phyloP scores from a whole-genome alignment of 2,329 filamentous ascomycete genomes.

The Clarireedia monteithiana region DNA sequence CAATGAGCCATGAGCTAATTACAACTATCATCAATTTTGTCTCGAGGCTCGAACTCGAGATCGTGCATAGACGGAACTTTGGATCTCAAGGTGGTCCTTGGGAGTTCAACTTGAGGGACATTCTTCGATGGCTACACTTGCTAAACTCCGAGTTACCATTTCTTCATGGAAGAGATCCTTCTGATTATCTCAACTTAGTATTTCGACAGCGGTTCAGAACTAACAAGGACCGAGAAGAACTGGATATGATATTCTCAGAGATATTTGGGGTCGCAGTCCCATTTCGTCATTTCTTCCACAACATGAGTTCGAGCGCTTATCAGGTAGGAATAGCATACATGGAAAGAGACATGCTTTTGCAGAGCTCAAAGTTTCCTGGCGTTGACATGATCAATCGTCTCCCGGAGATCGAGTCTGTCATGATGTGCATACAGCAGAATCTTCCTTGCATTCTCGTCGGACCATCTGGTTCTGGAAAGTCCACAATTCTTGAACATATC shows the following conservation, averaged over 20 bases:
- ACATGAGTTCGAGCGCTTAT: slow-evolving; percentile 54
- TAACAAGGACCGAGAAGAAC: slow-evolving; percentile 54
- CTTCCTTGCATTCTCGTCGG: slow-evolving; percentile 89
- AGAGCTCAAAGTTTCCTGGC: slow-evolving; percentile 43
- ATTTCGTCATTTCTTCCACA: slow-evolving; percentile 61
- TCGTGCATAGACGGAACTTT: slow-evolving; percentile 52
- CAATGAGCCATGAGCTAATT: slow-evolving; percentile 50
- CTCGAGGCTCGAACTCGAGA: slow-evolving; percentile 66
- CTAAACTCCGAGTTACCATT: slow-evolving; percentile 53
- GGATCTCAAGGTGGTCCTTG: slow-evolving; percentile 68
- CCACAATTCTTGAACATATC: slow-evolving; percentile 67
- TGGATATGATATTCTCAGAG: slow-evolving; percentile 58
- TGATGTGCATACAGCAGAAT: slow-evolving; percentile 78
- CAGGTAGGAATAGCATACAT: slow-evolving; percentile 77
- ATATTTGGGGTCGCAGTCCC: slow-evolving; percentile 43
- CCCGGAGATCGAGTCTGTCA: slow-evolving; percentile 71
- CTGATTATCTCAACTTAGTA: slow-evolving; percentile 73
- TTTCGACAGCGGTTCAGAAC: slow-evolving; percentile 84
- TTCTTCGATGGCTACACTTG: slow-evolving; percentile 77
- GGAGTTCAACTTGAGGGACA: slow-evolving; percentile 93
- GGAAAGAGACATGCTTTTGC: slow-evolving; percentile 47
- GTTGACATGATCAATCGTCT: slow-evolving; percentile 51
- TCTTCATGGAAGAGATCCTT: slow-evolving; percentile 49
- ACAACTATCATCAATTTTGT: slow-evolving; percentile 70
- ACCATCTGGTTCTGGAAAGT: slow-evolving; percentile 80